Conservation (phyloP, 257 asterid species). For the Mentha longifolia region DNA sequence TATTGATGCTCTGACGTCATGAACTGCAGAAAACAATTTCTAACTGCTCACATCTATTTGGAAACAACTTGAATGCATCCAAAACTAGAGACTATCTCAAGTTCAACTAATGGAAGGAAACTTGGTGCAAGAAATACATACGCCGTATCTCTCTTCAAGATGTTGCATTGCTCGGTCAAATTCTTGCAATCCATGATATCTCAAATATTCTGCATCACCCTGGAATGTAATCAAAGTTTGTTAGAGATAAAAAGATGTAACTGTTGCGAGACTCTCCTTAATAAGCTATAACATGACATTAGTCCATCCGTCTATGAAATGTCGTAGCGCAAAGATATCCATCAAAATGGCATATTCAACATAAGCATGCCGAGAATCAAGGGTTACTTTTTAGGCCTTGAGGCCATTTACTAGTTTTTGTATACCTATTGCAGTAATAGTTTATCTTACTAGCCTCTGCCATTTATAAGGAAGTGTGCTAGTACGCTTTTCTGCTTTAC, state of each 20-base stretch:
- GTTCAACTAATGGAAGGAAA: constrained; percentile 25
- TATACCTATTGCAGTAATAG: neutral
- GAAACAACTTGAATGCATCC: constrained; percentile 20
- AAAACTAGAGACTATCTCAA: constrained; percentile 13
- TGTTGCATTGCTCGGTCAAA: constrained; percentile 96
- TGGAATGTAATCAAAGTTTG: constrained; percentile 46
- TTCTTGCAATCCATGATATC: constrained; percentile 90
- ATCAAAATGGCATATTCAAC: constrained; percentile 8
- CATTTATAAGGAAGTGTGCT: neutral
- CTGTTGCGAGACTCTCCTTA: constrained; percentile 15
- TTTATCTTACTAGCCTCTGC: neutral
- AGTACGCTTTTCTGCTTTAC: no score
- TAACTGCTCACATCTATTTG: neutral
- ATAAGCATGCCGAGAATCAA: neutral
- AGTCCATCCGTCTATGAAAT: neutral
- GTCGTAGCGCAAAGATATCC: constrained; percentile 4
- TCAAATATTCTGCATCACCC: constrained; percentile 87
- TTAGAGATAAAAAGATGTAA: constrained; percentile 14
- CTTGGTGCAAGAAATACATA: constrained; percentile 44
- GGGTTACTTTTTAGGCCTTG: neutral
- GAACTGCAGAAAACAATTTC: constrained; percentile 56
- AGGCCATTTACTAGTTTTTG: neutral
- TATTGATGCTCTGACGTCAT: constrained; percentile 92
- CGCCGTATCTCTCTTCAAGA: constrained; percentile 86
- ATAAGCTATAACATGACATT: neutral